Evolutionary conservation across 2,329 filamentous ascomycete species (phyloP), one percentile per base, ranked within the genome.

Genomic region (Colletotrichum sp.): DNA sequence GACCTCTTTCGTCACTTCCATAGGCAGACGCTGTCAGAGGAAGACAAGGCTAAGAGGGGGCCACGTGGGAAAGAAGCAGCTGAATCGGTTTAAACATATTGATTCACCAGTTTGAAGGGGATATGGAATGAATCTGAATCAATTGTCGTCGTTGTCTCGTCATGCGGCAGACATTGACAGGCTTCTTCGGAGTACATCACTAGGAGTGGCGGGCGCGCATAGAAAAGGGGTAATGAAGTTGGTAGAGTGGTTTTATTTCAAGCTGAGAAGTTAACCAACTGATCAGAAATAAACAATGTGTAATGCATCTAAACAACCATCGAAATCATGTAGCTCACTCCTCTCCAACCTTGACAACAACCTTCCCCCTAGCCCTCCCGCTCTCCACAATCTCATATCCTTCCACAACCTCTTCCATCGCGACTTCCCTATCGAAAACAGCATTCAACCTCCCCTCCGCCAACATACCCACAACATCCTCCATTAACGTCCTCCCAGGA

Each of bases 281-380:
- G 3, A 51, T 51, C n/a, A 21, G 6, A 51, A 13, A 21, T 51
- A 51, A 51, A 13, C n/a, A 51, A 51, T 13, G 12, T 21, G 11
- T 13, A 51, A 21, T 3, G 12, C 11, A n/a, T 21, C n/a, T 21
- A 51, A 21, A 24, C 11, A 13, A 51, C 21, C 3, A 21, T 51
- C 11, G n/a, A 61, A 36, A 7, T 8, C 15, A 13, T 59, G 0
- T 18, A 8, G 38, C 38, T 66, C 29, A 66, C 65, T 67, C 65
- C 18, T 18, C 54, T 12, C 80, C 77, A 16, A 83, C 80, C 75
- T 80, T 80, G 34, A 85, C 80, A 51, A 86, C 74, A 4, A 86
- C 78, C 77, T 86, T 86, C 1, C 84, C 84, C 15, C 79, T 78
- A 0, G 83, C 81, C 71, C 83, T 81, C 34, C 82, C 69, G 18